Evolutionary conservation across 2,329 filamentous ascomycete species (phyloP), one percentile per base, ranked within the genome.

Genomic region (Pseudocercospora eumusae): DNA sequence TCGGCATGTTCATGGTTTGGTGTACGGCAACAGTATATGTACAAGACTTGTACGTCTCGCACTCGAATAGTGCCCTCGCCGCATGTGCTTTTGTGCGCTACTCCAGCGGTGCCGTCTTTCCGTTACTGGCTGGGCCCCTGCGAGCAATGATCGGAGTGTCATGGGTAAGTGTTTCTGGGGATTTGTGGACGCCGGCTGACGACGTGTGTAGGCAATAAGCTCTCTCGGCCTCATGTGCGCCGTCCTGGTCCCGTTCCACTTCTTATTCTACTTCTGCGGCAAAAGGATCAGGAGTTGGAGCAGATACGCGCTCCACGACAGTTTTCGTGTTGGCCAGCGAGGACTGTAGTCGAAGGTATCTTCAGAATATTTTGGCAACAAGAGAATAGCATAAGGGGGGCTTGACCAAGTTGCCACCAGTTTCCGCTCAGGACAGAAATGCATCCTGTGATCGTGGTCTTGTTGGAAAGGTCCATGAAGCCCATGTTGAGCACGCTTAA

Each of bases 1-100:
- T 40, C 15, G 60, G 63, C 47, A 62, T 65, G 63, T 65, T 61
- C 55, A 58, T 65, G 57, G 63, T 65, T 3, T 65, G 63, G 60
- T 49, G 57, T 7, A 62, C 60, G 1, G 63, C 57, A 13, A 65
- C 63, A 1, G 63, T 65, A 2, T 65, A 65, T 15, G 44, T 65
- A 1, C 63, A 65, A 15, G 63, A 62, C 44, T 25, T 65, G 40
- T 65, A 65, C 33, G 54, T 62, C 10, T 56, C 54, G 13, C 63
- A 65, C 28, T 56, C 63, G 6, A 65, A 61, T 25, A 62, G 60
- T 20, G 63, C 63, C 2, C 25, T 65, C 20, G 63, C 63, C 1
- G 60, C 57, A 10, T 65, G 63, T 18, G 60, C 63, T 3, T 65
- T 65, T 15, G 60, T 65, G 36, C 40, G 63, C 4, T 65, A 65